Evolutionary conservation across 441 rosid species (phyloP), one percentile per base, ranked within the genome.

Genomic region (Omphalea diandra): DNA sequence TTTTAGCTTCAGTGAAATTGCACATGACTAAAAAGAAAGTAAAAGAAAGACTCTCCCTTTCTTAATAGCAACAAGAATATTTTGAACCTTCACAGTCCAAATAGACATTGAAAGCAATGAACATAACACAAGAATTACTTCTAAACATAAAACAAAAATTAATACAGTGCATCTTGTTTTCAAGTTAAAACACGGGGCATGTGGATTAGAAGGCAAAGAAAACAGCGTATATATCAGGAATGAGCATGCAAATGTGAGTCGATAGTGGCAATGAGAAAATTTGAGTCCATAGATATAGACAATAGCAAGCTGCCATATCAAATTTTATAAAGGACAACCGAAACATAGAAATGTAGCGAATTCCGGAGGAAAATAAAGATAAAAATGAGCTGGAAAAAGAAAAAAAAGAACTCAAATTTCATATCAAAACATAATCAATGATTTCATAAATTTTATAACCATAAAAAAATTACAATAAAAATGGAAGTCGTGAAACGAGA

Each of bases 171-270:
- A 14, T 46, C 50, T 46, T 15, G 20, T 46, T 22, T 50, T 22
- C 2, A 9, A 50, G 55, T 50, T 50, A 20, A 8, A 20, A 49
- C 8, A 7, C 9, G 2, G 54, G 38, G 36, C 20, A 27, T 29
- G 15, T 35, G 38, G 15, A 27, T n/a, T n/a, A 36, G 6, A 32
- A 59, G 7, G n/a, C n/a, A n/a, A 9, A 20, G 20, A 20, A 60
- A 38, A 20, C 49, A 61, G 6, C 8, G 24, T 27, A 18, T 2
- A 33, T 59, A 44, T 36, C 26, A 17, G 0, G 43, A 33, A 18
- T 35, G 35, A 43, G 38, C 15, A 69, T 41, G 57, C 52, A 60
- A 71, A 65, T 29, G 47, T 67, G 69, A 56, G 62, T 54, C 61
- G 20, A n/a, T 43, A 27, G 46, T 6, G 15, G 36, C 26, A 27